Base-by-base conservation (phyloP, 257 asterid species). In the Anisodus tanguticus region DNA sequence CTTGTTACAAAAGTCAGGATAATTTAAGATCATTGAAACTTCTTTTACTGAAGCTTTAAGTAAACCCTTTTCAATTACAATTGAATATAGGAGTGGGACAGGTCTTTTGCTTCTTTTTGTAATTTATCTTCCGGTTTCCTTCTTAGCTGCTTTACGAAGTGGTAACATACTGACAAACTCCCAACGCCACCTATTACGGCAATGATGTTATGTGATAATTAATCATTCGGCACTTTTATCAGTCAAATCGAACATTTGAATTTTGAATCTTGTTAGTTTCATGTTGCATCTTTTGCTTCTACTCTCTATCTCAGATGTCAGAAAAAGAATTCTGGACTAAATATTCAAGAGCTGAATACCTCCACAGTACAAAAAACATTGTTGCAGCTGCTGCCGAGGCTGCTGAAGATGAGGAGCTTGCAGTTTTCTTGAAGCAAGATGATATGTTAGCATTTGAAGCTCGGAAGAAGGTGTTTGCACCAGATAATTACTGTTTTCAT, bases 341-440 rank as follows among this genome's bases (percentile, higher is more conserved):
- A 88, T 96, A 94, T 86, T 96, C 99, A 12, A 92, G 98, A 85
- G 99, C 99, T 41, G 97, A 96, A 83, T 96, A 93, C 84, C 97
- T 96, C 78, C 98, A 96, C 87, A 93, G 99, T 84, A 94, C 98
- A 79, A 95, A 87, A 90, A 97, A 97, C 87, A 95, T 92, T 83
- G 93, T 91, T 77, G 97, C 97, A 64, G 99, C 99, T 66, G 98
- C 98, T 85, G 99, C 99, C 31, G 98, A 94, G 94, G 99, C 98
- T 88, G 98, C 98, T 88, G 97, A 91, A 89, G 99, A 96, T 86
- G 99, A 96, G 91, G 99, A 96, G 87, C 98, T 96, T 83, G 98
- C 98, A 83, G 97, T 94, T 82, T 96, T 96, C 86, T 88, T 96
- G 93, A 96, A 94, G 89, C 94, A 93, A 90, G 99, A 97, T 87